Base-by-base conservation (phyloP, 768 basidiomycete genomes). In the Trametes cingulata region DNA sequence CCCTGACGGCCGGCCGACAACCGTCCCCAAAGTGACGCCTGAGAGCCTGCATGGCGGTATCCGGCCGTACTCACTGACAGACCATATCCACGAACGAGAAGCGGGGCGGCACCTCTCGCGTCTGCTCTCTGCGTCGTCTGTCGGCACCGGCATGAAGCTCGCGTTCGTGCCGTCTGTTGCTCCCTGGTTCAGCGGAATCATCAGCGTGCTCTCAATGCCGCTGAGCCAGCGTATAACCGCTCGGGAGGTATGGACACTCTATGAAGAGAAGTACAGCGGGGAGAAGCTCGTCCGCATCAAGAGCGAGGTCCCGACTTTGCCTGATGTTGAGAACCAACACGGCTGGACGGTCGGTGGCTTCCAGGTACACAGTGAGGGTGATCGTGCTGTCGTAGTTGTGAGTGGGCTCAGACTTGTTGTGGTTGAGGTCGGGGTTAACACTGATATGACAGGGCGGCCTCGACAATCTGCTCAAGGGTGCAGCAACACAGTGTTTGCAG, bases 81-180 rank as follows among this genome's bases (percentile, higher is more conserved):
- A 95, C 73, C 97, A 99, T 76, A 97, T 99, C 69, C 97, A 99
- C 78, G 97, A 99, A 74, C 91, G 97, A 45, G 97, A 99, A 75
- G 93, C 95, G 0, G 86, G 88, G 2, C 78, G 78, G 65, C 97
- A 97, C 73, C 85, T 99, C 51, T 85, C 90, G 8, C 74, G 73
- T 3, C 82, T 93, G 36, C 75, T 87, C 40, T 53, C 71, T 24
- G 64, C 65, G 29, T 49, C 48, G 45, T 14, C 20, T 3, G 27
- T 24, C 6, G 22, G 46, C n/a, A 27, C 39, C 20, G 51, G 51
- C n/a, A 66, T 88, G 54, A 83, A 86, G 66, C 70, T 98, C 50
- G 91, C 90, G 33, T 98, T 99, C 74, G 76, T 93, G 49, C 97
- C 97, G 12, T 78, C 79, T 53, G 93, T 98, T 35, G 87, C 87